These are phyloP conservation scores for Macrolepiota fuliginosa DNA, from an alignment of 768 basidiomycete genomes.

Conservation along the genomic window DNA sequence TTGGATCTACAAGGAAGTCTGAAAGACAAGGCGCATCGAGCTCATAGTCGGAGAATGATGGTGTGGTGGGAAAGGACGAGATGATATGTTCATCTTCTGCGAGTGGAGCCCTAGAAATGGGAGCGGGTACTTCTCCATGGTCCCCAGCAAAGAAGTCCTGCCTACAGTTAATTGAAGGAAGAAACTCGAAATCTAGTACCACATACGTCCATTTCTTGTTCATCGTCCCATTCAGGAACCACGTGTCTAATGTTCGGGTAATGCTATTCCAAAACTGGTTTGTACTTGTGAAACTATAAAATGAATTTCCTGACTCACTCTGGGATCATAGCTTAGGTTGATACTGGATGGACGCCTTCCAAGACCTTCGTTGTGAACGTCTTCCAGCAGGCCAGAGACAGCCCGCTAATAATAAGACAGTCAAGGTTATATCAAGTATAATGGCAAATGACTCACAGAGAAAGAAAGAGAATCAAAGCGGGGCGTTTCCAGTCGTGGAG, in stretches of 20 bases:
- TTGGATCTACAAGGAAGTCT: constrained; percentile 1
- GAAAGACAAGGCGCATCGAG: neutral
- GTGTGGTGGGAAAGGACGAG: neutral
- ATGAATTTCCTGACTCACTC: neutral
- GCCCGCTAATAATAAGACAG: neutral
- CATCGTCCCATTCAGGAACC: constrained; percentile 5
- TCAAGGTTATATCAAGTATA: neutral
- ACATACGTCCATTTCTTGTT: neutral
- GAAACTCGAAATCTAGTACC: neutral
- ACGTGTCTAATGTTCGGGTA: neutral
- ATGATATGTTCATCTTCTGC: neutral
- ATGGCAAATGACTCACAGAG: neutral
- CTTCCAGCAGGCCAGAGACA: neutral
- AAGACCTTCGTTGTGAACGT: neutral
- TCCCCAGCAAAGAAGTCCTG: neutral
- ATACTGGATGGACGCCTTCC: neutral
- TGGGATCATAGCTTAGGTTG: neutral
- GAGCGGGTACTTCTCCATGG: neutral
- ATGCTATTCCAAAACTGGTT: neutral
- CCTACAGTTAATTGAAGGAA: neutral
- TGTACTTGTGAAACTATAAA: neutral
- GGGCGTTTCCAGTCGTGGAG: constrained; percentile 3
- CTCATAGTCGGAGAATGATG: neutral
- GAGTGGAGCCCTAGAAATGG: neutral
- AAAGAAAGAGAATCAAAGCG: constrained; percentile 2